A percentile compares a stretch with the other conserved stretches of the same genome.
phyloP scores from a whole-genome alignment of 768 basidiomycete genomes.

The Russula abietina region DNA sequence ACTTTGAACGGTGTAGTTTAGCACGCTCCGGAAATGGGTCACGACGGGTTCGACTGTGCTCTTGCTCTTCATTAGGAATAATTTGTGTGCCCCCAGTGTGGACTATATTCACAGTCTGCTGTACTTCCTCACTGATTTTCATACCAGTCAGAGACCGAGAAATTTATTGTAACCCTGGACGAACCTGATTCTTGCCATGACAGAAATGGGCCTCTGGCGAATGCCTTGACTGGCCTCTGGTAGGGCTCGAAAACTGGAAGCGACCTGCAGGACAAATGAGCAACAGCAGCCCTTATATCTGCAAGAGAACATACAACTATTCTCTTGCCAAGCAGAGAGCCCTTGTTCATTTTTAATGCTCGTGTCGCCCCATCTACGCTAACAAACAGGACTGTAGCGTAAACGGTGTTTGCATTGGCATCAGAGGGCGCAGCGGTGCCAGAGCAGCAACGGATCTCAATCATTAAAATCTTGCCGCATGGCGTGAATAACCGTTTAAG shows the following conservation, averaged over 20 bases:
- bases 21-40: too few relatives aligned
- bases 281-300: background rate
- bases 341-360: background rate
- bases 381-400: conserved; percentile 12
- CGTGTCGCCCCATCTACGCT: background rate
- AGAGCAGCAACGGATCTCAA: conserved; percentile 38
- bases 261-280: conserved; percentile 9
- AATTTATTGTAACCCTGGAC: background rate
- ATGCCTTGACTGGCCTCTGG: conserved; percentile 4
- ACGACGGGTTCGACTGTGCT: too few relatives aligned
- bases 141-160: background rate
- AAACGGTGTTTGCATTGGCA: background rate
- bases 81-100: conserved; percentile 5
- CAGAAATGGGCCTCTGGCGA: background rate
- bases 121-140: background rate
- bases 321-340: conserved; percentile 1
- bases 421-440: conserved; percentile 5
- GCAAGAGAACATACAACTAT: conserved; percentile 10
- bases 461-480: conserved; percentile 35
- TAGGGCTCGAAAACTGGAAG: conserved; percentile 13
- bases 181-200: conserved; percentile 1
- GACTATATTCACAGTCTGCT: background rate
- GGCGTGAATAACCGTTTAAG: conserved; percentile 34
- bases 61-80: background rate
- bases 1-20: too few relatives aligned